Base-by-base conservation (phyloP, 805 yeast genomes). In the Saccharomyces kudriavzevii region DNA sequence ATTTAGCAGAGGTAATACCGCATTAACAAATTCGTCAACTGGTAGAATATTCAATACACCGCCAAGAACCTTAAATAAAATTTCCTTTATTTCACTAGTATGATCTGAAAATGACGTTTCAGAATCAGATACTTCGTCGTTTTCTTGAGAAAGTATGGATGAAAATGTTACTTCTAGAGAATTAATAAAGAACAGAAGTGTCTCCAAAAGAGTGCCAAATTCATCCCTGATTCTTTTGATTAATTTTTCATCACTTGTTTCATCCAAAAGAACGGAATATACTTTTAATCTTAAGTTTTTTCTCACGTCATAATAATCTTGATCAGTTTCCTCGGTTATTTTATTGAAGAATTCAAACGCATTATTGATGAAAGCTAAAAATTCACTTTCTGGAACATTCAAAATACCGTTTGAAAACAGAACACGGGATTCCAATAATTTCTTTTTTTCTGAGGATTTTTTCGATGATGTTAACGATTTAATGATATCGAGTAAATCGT, bases 41-140 rank as follows among this genome's bases (percentile, higher is more conserved):
- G 98, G 97, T 51, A 92, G 73, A 56, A 89, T 74, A 54, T 82
- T 82, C 55, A 92, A 72, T 57, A 84, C 72, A 58, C 80, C 80
- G 31, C 82, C 80, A 58, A 92, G 74, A 50, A 88, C 69, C 27
- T 74, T 76, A 64, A 82, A 81, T 51, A 84, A 70, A 31, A 72
- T 74, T 46, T 64, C 67, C 20, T 76, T 70, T 25, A 76, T 70
- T 35, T 70, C 73, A 20, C 26, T 50, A 20, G 59, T 60, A 17
- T 58, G 54, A 25, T 63, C 69, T 11, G 51, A 52, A 31, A 53
- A 48, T 20, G 59, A 62, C 22, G 56, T 49, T n/a, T 56, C 66
- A 8, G 64, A 52, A 17, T 35, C 43, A 9, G 58, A 50, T 5
- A 60, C 52, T n/a, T 56, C 63, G 3, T 60, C 61, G 4, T 48